Evolutionary conservation across 495 filamentous ascomycete species (phyloP).

Genomic region (Hypomontagnella submonticulosa): DNA sequence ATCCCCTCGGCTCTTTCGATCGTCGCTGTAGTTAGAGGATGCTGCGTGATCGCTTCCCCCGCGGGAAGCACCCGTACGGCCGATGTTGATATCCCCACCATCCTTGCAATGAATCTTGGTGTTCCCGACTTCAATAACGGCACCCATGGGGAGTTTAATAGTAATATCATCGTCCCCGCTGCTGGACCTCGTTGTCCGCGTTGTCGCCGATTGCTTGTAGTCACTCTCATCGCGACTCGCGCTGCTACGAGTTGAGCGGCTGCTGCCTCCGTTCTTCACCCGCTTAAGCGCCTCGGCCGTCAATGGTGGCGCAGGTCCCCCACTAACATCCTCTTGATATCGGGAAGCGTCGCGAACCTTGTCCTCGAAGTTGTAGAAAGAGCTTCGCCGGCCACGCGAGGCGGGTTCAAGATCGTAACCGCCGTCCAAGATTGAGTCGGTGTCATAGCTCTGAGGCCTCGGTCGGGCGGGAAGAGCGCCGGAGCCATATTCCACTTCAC

Average conservation of each 20-base stretch:
- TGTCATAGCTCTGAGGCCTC: conserved; percentile 42
- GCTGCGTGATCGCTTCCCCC: conserved; percentile 54
- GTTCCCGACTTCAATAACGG: conserved; percentile 58
- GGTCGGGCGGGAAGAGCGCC: conserved; percentile 38
- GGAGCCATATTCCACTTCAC: conserved; percentile 48
- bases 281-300: conserved; percentile 63
- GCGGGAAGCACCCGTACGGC: conserved; percentile 45
- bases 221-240: conserved; percentile 67
- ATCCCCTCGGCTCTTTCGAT: conserved; percentile 56
- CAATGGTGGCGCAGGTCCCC: conserved; percentile 54
- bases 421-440: conserved; percentile 39
- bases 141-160: conserved; percentile 61
- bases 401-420: conserved; percentile 40
- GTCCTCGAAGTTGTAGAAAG: conserved; percentile 58
- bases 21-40: conserved; percentile 57
- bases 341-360: conserved; percentile 57
- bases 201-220: conserved; percentile 64
- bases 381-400: conserved; percentile 44
- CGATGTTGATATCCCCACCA: conserved; percentile 64
- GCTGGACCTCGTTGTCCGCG: conserved; percentile 61
- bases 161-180: conserved; percentile 64
- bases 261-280: conserved; percentile 58
- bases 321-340: conserved; percentile 63
- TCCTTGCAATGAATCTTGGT: conserved; percentile 64
- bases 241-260: conserved; percentile 63